phyloP scores from a whole-genome alignment of 2,329 filamentous ascomycete species.

The Pseudocercospora macadamiae region DNA sequence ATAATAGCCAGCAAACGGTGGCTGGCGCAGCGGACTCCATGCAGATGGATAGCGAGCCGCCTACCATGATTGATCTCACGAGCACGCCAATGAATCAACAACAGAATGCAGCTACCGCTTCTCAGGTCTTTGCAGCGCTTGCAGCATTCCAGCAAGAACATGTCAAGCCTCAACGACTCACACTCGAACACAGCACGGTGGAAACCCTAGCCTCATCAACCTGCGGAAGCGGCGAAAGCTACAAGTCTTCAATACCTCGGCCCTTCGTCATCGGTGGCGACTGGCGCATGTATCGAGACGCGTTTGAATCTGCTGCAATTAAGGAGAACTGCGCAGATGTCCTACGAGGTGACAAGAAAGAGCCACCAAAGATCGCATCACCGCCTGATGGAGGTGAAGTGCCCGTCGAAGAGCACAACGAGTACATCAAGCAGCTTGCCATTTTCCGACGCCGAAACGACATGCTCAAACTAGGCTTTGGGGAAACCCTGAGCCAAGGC shows the following conservation, averaged over 20 bases:
- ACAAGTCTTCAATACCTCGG: constrained; percentile 23
- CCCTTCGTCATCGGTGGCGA: constrained; percentile 26
- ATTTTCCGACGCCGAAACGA: constrained; percentile 38
- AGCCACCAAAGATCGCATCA: constrained; percentile 29
- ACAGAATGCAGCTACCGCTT: constrained; percentile 14
- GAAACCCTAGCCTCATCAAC: constrained; percentile 36
- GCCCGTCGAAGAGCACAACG: constrained; percentile 37
- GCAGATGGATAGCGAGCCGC: constrained; percentile 18
- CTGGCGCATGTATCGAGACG: constrained; percentile 33
- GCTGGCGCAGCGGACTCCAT: constrained; percentile 15
- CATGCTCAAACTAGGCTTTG: constrained; percentile 31
- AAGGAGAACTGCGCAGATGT: constrained; percentile 39
- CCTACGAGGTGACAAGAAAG: constrained; percentile 32
- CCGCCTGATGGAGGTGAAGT: constrained; percentile 20
- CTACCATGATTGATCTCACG: constrained; percentile 8
- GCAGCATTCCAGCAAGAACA: constrained; percentile 34
- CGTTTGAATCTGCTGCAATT: constrained; percentile 33
- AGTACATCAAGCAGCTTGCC: constrained; percentile 39
- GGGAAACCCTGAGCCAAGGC: constrained; percentile 28
- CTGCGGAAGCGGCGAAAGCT: constrained; percentile 37
- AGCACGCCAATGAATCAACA: constrained; percentile 10
- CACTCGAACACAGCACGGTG: constrained; percentile 33
- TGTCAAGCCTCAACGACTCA: constrained; percentile 31
- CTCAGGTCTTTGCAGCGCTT: constrained; percentile 23
- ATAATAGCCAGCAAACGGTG: constrained; percentile 16